Conservation (phyloP, 192 early-diverging fungal genomes). For the Chytriomyces sp. region DNA sequence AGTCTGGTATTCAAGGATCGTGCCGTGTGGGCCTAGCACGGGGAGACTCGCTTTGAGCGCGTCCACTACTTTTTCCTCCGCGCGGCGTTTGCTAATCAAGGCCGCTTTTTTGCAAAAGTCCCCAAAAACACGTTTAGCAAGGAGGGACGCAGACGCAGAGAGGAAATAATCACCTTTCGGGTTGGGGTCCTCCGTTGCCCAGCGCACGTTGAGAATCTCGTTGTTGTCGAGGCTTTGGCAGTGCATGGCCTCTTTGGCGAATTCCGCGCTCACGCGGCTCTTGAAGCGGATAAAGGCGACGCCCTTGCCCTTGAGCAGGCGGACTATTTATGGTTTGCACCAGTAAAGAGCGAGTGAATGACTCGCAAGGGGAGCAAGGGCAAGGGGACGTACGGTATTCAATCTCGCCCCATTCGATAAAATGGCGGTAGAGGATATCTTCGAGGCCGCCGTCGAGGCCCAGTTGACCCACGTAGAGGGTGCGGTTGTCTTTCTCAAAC, state of each 20-base stretch:
- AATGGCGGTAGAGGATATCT: constrained; percentile 60
- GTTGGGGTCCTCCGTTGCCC: constrained; percentile 85
- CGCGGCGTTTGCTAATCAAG: constrained; percentile 57
- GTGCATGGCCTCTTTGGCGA: constrained; percentile 88
- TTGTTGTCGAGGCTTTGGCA: constrained; percentile 75
- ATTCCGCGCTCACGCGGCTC: constrained; percentile 73
- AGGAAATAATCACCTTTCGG: constrained; percentile 40
- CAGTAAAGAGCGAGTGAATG: constrained; percentile 8
- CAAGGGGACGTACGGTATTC: constrained; percentile 59
- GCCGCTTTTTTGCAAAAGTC: constrained; percentile 29
- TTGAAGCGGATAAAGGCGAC: constrained; percentile 85
- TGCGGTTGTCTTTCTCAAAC: constrained; percentile 71
- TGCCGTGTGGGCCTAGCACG: constrained; percentile 53
- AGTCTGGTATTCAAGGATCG: constrained; percentile 57
- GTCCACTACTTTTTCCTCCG: constrained; percentile 59
- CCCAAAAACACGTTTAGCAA: not conserved
- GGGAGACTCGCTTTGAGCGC: constrained; percentile 62
- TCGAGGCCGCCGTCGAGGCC: constrained; percentile 41
- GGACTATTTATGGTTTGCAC: too few species aligned
- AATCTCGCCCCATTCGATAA: constrained; percentile 75
- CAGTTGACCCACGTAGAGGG: constrained; percentile 77
- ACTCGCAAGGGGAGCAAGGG: constrained; percentile 3
- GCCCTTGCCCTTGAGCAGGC: constrained; percentile 67
- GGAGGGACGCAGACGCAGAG: not conserved
- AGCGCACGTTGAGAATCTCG: constrained; percentile 73